A percentile compares a stretch with the other conserved stretches of the same genome.
Evolutionary conservation across 768 basidiomycete genomes (phyloP).

Genomic region (Termitomyces sp.): DNA sequence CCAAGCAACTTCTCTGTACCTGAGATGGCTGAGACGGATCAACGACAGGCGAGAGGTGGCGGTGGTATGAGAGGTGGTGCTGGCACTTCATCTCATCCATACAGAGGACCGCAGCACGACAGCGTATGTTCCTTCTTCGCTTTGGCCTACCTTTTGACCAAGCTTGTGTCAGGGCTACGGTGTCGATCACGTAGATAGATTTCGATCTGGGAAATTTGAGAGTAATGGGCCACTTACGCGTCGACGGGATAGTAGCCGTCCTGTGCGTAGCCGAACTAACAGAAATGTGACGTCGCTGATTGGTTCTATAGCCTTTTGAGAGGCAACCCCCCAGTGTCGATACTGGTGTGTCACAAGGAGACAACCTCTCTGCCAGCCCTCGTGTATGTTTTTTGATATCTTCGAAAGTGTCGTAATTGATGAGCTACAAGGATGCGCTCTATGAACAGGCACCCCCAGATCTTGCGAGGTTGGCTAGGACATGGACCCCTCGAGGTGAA

Average conservation of each 20-base stretch:
- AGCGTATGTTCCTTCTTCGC: constrained; percentile 12
- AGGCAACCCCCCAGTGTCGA: constrained; percentile 4
- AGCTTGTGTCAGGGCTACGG: constrained; percentile 6
- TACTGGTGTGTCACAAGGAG: neutral
- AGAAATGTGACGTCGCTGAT: neutral
- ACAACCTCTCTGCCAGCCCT: constrained; percentile 3
- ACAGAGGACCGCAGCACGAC: constrained; percentile 20
- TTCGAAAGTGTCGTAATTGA: neutral
- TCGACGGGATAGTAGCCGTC: constrained; percentile 10
- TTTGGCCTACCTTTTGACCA: neutral
- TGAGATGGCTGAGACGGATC: neutral
- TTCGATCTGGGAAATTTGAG: constrained; percentile 9
- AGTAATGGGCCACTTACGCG: constrained; percentile 1
- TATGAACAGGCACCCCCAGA: constrained; percentile 2
- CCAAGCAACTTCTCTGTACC: neutral
- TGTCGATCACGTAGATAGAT: constrained; percentile 9
- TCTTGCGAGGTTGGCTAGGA: constrained; percentile 8
- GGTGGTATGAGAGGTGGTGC: constrained; percentile 12
- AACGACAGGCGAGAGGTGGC: constrained; percentile 1
- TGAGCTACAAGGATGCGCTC: neutral
- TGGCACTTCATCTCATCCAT: constrained; percentile 1
- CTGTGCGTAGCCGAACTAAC: constrained; percentile 6
- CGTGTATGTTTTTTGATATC: neutral
- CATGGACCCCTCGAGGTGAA: constrained; percentile 18
- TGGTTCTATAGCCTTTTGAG: constrained; percentile 4